Conservation (phyloP, 805 yeast genomes). For the Yamadazyma sp. region DNA sequence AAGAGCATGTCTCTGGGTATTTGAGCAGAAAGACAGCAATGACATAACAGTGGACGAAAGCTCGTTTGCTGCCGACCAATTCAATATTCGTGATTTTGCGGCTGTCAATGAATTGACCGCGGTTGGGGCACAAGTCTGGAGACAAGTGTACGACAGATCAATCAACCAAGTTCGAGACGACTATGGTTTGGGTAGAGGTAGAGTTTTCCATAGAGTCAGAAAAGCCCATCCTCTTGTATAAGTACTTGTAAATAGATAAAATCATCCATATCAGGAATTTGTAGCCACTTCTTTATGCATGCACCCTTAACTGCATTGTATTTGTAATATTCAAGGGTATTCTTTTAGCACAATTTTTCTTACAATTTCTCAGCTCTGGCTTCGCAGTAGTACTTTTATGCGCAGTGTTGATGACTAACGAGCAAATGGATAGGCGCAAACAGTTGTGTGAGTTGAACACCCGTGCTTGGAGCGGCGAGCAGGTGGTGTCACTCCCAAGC, state of each 20-base stretch:
- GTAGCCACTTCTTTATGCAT: no score
- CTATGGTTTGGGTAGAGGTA: conserved; percentile 74
- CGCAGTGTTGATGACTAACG: no score
- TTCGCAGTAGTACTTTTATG: no score
- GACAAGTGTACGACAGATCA: conserved; percentile 78
- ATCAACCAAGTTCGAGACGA: conserved; percentile 64
- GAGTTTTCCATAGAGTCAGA: conserved; percentile 69
- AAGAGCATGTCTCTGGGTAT: conserved; percentile 87
- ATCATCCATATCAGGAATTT: no score
- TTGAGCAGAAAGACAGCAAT: conserved; percentile 56
- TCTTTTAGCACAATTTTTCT: no score
- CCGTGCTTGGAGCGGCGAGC: conserved; percentile 55
- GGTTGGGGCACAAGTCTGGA: conserved; percentile 91
- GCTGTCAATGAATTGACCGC: conserved; percentile 57
- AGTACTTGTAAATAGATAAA: background rate
- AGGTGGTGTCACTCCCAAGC: conserved; percentile 14
- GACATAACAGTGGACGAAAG: conserved; percentile 18
- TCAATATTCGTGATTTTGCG: conserved; percentile 73
- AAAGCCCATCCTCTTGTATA: conserved; percentile 26
- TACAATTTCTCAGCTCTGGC: no score
- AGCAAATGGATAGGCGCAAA: conserved; percentile 2
- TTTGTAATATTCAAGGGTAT: no score
- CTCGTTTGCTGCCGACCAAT: conserved; percentile 25
- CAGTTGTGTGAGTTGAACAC: conserved; percentile 38
- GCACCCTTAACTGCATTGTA: no score